A percentile compares a stretch with the other conserved stretches of the same genome.
Conservation (phyloP, 208 protist species). For the Naegleria lovaniensis region DNA sequence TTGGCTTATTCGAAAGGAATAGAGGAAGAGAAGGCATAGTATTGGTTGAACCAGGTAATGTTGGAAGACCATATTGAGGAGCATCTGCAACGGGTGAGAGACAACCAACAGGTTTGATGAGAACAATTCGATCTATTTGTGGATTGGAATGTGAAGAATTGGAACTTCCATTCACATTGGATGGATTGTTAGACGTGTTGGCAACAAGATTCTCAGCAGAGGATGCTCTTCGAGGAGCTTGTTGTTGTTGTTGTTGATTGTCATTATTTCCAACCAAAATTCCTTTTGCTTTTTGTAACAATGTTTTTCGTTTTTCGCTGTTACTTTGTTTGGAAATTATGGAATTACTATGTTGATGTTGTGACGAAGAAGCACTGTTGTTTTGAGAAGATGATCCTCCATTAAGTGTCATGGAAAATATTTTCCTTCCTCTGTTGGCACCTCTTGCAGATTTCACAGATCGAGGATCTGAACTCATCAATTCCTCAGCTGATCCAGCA, state of each 20-base stretch:
- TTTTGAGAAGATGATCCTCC: neutral
- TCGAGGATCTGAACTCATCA: neutral
- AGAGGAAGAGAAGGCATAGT: neutral
- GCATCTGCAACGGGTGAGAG: neutral
- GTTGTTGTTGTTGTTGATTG: neutral
- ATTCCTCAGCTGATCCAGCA: neutral
- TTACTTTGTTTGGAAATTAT: neutral
- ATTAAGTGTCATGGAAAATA: neutral
- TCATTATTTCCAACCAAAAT: neutral
- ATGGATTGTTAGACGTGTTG: neutral
- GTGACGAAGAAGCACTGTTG: neutral
- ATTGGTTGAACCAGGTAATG: neutral
- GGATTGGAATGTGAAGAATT: no score
- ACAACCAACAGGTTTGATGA: neutral
- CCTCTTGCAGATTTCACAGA: neutral
- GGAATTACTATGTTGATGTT: neutral
- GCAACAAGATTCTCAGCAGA: neutral
- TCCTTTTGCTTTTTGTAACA: slow-evolving; percentile 6
- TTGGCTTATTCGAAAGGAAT: neutral
- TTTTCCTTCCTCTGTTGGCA: neutral
- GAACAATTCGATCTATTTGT: neutral
- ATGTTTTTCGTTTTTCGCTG: neutral
- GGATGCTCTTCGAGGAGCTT: neutral
- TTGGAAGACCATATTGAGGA: neutral
- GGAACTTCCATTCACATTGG: no score